phyloP scores from a whole-genome alignment of 208 protist species.

The Crithidia bombi region DNA sequence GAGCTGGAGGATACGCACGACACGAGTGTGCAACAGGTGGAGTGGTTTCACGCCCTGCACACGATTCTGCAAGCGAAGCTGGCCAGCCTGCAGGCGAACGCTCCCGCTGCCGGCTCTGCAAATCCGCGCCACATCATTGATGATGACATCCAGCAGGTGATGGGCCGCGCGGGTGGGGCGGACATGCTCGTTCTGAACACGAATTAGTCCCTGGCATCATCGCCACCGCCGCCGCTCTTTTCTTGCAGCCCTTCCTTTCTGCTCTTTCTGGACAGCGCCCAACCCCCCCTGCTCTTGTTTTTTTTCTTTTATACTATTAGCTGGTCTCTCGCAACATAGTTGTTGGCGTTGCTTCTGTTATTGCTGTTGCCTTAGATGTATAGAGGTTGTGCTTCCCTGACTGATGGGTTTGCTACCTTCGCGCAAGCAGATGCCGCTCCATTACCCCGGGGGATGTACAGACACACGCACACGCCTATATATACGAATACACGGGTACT shows the following conservation, averaged over 20 bases:
- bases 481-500: too few species aligned
- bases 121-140: constrained; percentile 25
- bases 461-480: too few species aligned
- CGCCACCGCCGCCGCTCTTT: too few species aligned
- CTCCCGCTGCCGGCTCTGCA: not conserved
- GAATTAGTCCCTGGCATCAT: constrained; percentile 36
- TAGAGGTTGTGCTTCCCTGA: too few species aligned
- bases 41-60: constrained; percentile 55
- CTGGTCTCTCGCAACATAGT: too few species aligned
- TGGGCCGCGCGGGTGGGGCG: constrained; percentile 45
- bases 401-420: too few species aligned
- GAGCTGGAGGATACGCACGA: constrained; percentile 88
- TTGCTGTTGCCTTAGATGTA: too few species aligned
- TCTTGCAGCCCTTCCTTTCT: not conserved
- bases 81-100: constrained; percentile 22
- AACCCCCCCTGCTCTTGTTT: too few species aligned
- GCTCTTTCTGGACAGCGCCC: not conserved
- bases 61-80: constrained; percentile 44
- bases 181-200: constrained; percentile 72
- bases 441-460: too few species aligned
- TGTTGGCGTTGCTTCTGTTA: too few species aligned
- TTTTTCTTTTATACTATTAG: too few species aligned
- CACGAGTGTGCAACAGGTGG: constrained; percentile 81
- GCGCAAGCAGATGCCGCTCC: too few species aligned
- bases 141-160: constrained; percentile 44